Conservation (phyloP, 2,329 filamentous ascomycete genomes). For the Talaromyces islandicus region DNA sequence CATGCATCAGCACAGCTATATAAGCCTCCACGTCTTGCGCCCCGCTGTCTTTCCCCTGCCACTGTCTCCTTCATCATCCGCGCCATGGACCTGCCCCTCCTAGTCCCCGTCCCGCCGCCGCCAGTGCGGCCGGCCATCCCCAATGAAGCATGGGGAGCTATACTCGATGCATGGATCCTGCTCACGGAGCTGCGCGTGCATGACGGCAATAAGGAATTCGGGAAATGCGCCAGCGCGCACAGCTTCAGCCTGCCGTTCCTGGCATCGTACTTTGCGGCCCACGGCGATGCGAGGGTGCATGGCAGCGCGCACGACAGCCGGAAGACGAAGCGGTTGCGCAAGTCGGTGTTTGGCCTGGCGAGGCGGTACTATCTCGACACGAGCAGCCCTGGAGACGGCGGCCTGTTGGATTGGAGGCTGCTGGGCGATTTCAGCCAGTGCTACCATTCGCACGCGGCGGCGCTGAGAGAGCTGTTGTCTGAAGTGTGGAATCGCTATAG, state of each 20-base stretch:
- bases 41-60: too few relatives aligned
- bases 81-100: constrained; percentile 55
- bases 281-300: constrained; percentile 25
- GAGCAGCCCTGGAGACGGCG: constrained; percentile 34
- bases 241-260: constrained; percentile 59
- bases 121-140: constrained; percentile 61
- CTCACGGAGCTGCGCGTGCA: constrained; percentile 61
- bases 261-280: constrained; percentile 53
- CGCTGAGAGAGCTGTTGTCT: constrained; percentile 48
- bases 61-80: neutral
- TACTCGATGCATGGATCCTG: constrained; percentile 68
- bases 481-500: constrained; percentile 38
- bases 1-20: neutral
- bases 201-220: constrained; percentile 53
- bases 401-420: constrained; percentile 59
- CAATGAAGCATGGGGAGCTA: constrained; percentile 68
- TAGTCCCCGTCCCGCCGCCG: constrained; percentile 71
- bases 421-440: constrained; percentile 62
- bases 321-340: constrained; percentile 46
- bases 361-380: constrained; percentile 50
- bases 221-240: constrained; percentile 46
- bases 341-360: constrained; percentile 58
- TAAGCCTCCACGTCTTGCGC: neutral
- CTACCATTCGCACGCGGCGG: constrained; percentile 59
- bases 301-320: constrained; percentile 24